These are phyloP conservation scores for Scenedesmus sp. DNA, from an alignment of 163 green algal genomes.

Conservation along the genomic window DNA sequence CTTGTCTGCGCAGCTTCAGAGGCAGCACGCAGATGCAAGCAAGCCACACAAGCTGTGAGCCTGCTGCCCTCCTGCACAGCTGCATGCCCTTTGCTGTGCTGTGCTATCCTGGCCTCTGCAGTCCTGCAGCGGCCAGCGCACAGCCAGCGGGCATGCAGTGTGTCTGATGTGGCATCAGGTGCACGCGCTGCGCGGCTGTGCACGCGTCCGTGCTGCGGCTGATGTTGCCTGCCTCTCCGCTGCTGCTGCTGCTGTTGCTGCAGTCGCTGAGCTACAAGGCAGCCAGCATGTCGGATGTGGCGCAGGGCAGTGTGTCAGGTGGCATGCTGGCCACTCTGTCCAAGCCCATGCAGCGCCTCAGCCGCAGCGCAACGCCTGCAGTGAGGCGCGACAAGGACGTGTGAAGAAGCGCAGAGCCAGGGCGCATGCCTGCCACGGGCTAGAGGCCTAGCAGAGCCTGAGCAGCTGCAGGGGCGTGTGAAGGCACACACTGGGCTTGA, in stretches of 20 bases:
- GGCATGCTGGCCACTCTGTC: neutral
- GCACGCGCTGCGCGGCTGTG: neutral
- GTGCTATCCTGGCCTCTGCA: neutral
- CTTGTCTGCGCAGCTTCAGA: neutral
- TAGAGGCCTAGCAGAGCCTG: neutral
- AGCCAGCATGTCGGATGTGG: conserved; percentile 2
- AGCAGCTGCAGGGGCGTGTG: no score
- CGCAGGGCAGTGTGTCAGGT: neutral
- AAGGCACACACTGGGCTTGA: no score
- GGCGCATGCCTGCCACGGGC: neutral
- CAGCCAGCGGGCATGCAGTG: neutral
- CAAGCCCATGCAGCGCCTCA: neutral
- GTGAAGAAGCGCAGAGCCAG: neutral
- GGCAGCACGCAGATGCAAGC: neutral
- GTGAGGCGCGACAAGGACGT: neutral
- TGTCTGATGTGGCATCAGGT: neutral
- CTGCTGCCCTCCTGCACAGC: neutral
- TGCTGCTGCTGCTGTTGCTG: neutral
- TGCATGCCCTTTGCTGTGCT: neutral
- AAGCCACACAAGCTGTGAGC: neutral
- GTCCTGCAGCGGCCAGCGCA: neutral
- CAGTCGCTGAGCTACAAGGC: conserved; percentile 26
- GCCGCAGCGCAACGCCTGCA: neutral
- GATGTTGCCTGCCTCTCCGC: neutral
- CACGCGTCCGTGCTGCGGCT: neutral